phyloP scores from a whole-genome alignment of 208 protist species.

The Leishmania amazonensis region DNA sequence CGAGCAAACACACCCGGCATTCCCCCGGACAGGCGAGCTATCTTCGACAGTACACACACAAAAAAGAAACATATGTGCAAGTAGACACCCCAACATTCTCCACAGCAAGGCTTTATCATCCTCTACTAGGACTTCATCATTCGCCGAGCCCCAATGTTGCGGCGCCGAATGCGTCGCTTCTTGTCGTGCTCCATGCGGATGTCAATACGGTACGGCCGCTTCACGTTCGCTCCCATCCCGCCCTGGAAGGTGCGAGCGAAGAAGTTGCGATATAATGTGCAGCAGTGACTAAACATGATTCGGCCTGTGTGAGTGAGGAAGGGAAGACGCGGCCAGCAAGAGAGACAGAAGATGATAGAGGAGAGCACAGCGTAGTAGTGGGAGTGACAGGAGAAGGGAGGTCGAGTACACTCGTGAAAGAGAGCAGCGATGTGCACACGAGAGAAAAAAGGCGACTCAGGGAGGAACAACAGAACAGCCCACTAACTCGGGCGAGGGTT shows the following conservation, averaged over 20 bases:
- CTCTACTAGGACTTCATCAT: constrained; percentile 87
- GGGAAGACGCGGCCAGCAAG: background rate
- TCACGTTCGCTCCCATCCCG: constrained; percentile 80
- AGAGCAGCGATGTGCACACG: background rate
- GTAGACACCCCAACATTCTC: background rate
- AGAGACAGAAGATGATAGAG: background rate
- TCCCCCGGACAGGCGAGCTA: background rate
- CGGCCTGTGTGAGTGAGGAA: background rate
- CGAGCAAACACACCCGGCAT: background rate
- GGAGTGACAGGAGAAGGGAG: background rate
- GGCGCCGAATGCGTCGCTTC: constrained; percentile 63
- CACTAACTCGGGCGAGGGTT: background rate
- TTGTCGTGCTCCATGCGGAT: constrained; percentile 90
- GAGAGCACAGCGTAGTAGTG: too few relatives aligned
- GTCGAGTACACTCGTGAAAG: background rate
- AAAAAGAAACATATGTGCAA: background rate
- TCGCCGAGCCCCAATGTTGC: constrained; percentile 70
- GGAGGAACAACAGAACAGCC: background rate
- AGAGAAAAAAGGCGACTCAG: background rate
- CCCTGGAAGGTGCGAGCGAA: constrained; percentile 76
- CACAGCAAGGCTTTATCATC: background rate
- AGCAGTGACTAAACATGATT: constrained; percentile 29
- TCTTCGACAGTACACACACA: background rate
- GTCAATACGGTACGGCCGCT: constrained; percentile 82
- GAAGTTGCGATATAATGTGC: constrained; percentile 51